Conservation (phyloP, 768 basidiomycete species). For the Pleurotus tuber-regium region DNA sequence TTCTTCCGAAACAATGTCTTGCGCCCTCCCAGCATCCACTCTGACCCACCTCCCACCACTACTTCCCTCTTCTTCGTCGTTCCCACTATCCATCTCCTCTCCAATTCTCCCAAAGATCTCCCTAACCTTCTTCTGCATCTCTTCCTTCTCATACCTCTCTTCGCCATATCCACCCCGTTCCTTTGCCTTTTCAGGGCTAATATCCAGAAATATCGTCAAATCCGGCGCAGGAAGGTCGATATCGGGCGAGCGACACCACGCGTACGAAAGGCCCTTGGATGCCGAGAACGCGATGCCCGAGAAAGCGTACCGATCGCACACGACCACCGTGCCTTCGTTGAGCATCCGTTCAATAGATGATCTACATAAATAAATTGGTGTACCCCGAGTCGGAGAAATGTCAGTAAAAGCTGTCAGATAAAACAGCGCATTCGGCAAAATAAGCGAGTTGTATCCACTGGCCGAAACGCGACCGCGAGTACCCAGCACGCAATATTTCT, state of each 20-base stretch:
- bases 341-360: constrained; percentile 61
- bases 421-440: background rate
- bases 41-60: constrained; percentile 43
- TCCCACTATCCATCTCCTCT: constrained; percentile 36
- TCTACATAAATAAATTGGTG: constrained; percentile 29
- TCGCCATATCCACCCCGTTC: constrained; percentile 78
- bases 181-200: constrained; percentile 67
- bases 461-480: too few relatives aligned
- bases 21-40: constrained; percentile 55
- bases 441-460: too few relatives aligned
- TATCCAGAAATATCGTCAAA: constrained; percentile 81
- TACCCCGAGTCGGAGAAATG: background rate
- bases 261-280: constrained; percentile 65
- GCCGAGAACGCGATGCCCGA: constrained; percentile 91
- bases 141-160: constrained; percentile 84
- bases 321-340: constrained; percentile 60
- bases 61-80: constrained; percentile 14
- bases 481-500: too few relatives aligned
- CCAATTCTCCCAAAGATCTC: constrained; percentile 57
- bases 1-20: constrained; percentile 47
- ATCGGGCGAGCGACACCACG: constrained; percentile 88
- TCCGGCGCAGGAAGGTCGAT: constrained; percentile 88
- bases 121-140: constrained; percentile 68
- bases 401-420: background rate
- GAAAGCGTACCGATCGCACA: constrained; percentile 95